Evolutionary conservation across 805 yeast genomes (phyloP), one percentile per base, ranked within the genome.

Genomic region (Zygoascus biomembranicola): DNA sequence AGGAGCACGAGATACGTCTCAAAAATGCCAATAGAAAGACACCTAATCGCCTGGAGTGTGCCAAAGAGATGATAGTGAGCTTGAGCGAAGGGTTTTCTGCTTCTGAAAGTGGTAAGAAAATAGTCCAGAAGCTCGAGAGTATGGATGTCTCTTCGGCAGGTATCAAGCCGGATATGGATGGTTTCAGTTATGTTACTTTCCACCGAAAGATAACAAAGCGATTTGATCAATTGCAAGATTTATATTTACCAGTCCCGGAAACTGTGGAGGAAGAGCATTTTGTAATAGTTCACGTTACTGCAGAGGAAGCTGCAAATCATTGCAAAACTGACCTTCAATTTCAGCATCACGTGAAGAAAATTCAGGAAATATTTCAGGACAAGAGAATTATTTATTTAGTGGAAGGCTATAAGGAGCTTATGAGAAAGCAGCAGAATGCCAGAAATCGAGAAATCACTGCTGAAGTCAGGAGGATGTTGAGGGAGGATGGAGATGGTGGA

Each of bases 141-240:
- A 32, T 46, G 8, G 32, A 18, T 14, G 37, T 19, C 23, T 13
- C 16, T 13, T 13, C 35, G 35, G 18, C 42, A 46, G 16, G 42
- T 2, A 23, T 43, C 32, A 9, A 14, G 16, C 43, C 26, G 6
- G 49, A 39, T 16, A n/a, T 16, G 10, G 26, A 43, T 10, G 47
- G 37, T 14, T 46, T 55, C 35, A 46, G 19, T 14, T 18, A 45
- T 2, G 50, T 59, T 32, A 42, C 18, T 9, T 48, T 59, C 43
- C 32, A 47, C 31, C 53, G 62, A 28, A 51, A 56, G 37, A 55
- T 56, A 14, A 47, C 52, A 2, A 18, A 54, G 20, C 43, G 39
- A 5, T 62, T 56, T 49, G 57, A 62, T 43, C 47, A 48, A 9
- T 59, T 55, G 18, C 32, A 50, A n/a, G 63, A 56, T 13, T 37